phyloP scores from a whole-genome alignment of 2,329 filamentous ascomycete genomes.

The Paramyrothecium sp. region DNA sequence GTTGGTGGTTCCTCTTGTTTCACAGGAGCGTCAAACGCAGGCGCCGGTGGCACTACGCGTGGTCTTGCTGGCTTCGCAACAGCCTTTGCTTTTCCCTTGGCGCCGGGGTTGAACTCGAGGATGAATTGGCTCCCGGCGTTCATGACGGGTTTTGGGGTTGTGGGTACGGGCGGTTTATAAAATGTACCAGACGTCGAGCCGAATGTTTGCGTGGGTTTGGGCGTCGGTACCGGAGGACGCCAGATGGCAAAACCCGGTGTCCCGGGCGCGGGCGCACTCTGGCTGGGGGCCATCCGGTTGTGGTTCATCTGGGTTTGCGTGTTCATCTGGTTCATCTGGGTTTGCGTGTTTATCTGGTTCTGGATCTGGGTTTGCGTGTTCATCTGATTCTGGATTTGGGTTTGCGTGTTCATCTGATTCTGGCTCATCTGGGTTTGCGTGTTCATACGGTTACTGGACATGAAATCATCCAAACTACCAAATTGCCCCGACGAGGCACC shows the following conservation, averaged over 20 bases:
- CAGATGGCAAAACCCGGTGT: conserved; percentile 36
- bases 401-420: too few relatives aligned
- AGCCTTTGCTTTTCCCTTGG: conserved; percentile 31
- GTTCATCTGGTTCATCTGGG: conserved; percentile 21
- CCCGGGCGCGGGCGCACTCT: conserved; percentile 21
- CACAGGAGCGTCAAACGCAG: conserved; percentile 16
- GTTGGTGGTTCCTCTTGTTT: neutral
- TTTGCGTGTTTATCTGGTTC: conserved; percentile 24
- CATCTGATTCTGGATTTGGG: too few relatives aligned
- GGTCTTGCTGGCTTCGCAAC: conserved; percentile 29
- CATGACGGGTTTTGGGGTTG: conserved; percentile 36
- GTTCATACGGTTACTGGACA: conserved; percentile 23
- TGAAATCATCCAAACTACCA: conserved; percentile 31
- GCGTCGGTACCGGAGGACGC: conserved; percentile 28
- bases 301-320: too few relatives aligned
- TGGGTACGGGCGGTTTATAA: conserved; percentile 36
- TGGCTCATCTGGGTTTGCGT: conserved; percentile 22
- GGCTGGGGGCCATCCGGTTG: conserved; percentile 18
- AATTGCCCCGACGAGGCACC: conserved; percentile 25
- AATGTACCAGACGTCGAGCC: conserved; percentile 21
- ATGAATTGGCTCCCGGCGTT: conserved; percentile 32
- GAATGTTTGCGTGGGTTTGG: conserved; percentile 19
- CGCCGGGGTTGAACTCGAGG: conserved; percentile 30
- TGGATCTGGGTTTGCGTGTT: conserved; percentile 20
- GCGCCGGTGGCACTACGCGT: conserved; percentile 15